A percentile compares a stretch with the other conserved stretches of the same genome.
Evolutionary conservation across 306 rosid species (phyloP).

Genomic region (Trifolium subterraneum): DNA sequence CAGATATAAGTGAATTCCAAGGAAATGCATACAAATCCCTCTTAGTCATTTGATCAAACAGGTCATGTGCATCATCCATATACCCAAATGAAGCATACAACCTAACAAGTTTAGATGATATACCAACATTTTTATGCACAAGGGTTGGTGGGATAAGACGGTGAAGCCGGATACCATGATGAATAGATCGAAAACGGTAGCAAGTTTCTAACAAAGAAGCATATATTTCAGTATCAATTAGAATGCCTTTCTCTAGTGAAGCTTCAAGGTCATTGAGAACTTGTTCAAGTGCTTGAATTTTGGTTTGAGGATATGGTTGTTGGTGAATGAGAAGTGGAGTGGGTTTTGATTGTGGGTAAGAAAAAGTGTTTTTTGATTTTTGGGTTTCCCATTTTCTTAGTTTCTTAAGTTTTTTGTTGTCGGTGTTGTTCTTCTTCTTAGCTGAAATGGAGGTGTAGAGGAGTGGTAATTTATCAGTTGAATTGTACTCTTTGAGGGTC

Average conservation of each 20-base stretch:
- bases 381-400: slow-evolving; percentile 43
- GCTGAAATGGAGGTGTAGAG: slow-evolving; percentile 17
- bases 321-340: slow-evolving; percentile 70
- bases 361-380: slow-evolving; percentile 41
- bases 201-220: slow-evolving; percentile 87
- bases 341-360: slow-evolving; percentile 63
- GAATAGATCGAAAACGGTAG: slow-evolving; percentile 57
- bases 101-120: slow-evolving; percentile 70
- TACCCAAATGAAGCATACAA: slow-evolving; percentile 66
- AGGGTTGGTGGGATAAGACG: slow-evolving; percentile 61
- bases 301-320: slow-evolving; percentile 59
- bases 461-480: neutral
- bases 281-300: slow-evolving; percentile 74
- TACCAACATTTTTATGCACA: slow-evolving; percentile 64
- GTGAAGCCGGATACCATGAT: slow-evolving; percentile 65
- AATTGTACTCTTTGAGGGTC: neutral
- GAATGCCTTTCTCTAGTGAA: slow-evolving; percentile 61
- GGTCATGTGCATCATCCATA: slow-evolving; percentile 47
- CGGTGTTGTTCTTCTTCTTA: slow-evolving; percentile 37
- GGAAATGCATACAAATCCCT: slow-evolving; percentile 63
- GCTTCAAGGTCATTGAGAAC: slow-evolving; percentile 67
- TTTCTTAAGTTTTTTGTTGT: slow-evolving; percentile 41
- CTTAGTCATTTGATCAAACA: slow-evolving; percentile 82
- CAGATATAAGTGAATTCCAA: slow-evolving; percentile 89
- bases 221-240: slow-evolving; percentile 59